Conservation (phyloP, 441 rosid genomes). For the Corymbia calophylla region DNA sequence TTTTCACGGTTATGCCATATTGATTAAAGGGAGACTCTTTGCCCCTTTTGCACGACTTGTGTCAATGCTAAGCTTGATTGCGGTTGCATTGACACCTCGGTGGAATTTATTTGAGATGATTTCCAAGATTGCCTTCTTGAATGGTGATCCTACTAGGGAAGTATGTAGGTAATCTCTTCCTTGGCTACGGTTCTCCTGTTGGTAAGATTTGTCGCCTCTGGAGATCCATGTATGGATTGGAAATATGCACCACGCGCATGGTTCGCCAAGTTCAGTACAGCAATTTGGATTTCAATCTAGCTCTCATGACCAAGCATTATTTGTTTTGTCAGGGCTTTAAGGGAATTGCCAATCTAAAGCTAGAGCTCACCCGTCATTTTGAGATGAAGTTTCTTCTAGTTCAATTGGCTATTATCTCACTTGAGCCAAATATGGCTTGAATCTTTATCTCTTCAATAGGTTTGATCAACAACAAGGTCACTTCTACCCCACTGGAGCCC, state of each 20-base stretch:
- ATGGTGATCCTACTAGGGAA: not conserved
- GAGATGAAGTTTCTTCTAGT: not conserved
- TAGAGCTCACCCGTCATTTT: not conserved
- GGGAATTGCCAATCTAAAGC: not conserved
- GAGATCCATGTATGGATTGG: not conserved
- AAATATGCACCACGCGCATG: fast-evolving
- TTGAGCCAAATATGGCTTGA: not conserved
- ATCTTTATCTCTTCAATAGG: not conserved
- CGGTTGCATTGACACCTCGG: not conserved
- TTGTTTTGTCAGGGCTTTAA: not conserved
- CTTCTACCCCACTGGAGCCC: not conserved
- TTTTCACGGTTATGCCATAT: not conserved
- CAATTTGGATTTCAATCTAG: not conserved
- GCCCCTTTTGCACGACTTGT: not conserved
- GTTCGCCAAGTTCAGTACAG: not conserved
- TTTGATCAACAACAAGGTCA: not conserved
- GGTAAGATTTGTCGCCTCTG: not conserved
- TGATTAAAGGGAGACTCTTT: not conserved
- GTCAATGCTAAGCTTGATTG: not conserved
- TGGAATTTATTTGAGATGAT: not conserved
- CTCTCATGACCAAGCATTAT: fast-evolving
- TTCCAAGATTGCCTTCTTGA: not conserved
- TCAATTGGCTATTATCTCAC: not conserved
- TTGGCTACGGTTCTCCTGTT: not conserved
- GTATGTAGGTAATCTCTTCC: not conserved